Conservation (phyloP, 2,329 filamentous ascomycete genomes). For the Akanthomyces dipterigenus region DNA sequence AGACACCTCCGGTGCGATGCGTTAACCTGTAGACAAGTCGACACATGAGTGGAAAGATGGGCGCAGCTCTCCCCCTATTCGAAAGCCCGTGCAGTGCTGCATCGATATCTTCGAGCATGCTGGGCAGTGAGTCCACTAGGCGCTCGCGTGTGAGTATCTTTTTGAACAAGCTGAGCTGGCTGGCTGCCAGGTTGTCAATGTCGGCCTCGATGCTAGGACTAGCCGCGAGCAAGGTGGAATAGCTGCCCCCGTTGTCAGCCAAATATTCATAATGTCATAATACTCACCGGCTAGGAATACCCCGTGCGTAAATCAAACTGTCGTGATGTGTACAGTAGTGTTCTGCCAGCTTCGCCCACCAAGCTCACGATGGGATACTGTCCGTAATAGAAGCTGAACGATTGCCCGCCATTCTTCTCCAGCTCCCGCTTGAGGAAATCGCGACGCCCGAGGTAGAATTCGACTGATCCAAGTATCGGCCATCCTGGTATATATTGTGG, state of each 20-base stretch:
- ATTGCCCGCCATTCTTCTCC: slow-evolving; percentile 26
- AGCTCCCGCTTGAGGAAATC: slow-evolving; percentile 34
- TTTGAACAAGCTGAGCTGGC: slow-evolving; percentile 25
- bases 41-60: slow-evolving; percentile 50
- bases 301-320: slow-evolving; percentile 37
- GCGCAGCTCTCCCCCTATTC: slow-evolving; percentile 18
- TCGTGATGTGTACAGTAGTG: slow-evolving; percentile 38
- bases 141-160: slow-evolving; percentile 31
- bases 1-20: slow-evolving; percentile 46
- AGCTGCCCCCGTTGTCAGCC: slow-evolving; percentile 15
- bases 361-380: slow-evolving; percentile 37
- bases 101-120: slow-evolving; percentile 35
- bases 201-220: slow-evolving; percentile 18
- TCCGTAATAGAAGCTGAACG: slow-evolving; percentile 45
- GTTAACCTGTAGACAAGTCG: slow-evolving; percentile 49
- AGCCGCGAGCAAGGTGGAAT: slow-evolving; percentile 25
- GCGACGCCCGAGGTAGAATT: slow-evolving; percentile 40
- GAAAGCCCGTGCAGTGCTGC: background rate
- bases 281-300: slow-evolving; percentile 19
- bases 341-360: slow-evolving; percentile 34
- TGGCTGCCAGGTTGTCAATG: slow-evolving; percentile 16
- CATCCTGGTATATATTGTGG: slow-evolving; percentile 21
- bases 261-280: background rate
- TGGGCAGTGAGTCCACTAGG: slow-evolving; percentile 31
- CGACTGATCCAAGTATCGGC: slow-evolving; percentile 37